A percentile compares a stretch with the other conserved stretches of the same genome.
phyloP scores from a whole-genome alignment of 2,329 filamentous ascomycete species.

The Chalara sp. region DNA sequence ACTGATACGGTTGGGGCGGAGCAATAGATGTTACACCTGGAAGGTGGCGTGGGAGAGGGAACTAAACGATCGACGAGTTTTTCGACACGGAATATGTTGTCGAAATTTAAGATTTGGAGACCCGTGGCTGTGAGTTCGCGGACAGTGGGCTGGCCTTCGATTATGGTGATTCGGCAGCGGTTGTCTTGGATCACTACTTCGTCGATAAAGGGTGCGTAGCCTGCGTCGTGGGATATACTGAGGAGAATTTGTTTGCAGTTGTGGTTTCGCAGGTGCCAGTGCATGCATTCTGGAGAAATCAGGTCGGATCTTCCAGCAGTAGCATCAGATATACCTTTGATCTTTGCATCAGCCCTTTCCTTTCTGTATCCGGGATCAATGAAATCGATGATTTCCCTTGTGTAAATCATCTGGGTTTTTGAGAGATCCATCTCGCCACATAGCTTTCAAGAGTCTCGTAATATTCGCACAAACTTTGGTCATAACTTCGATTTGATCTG shows the following conservation, averaged over 20 bases:
- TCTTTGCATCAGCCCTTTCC: conserved; percentile 52
- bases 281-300: conserved; percentile 30
- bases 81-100: conserved; percentile 46
- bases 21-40: too few relatives aligned
- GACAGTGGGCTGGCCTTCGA: conserved; percentile 47
- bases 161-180: conserved; percentile 41
- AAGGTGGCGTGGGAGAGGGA: too few relatives aligned
- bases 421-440: conserved; percentile 42
- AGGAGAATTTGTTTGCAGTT: conserved; percentile 57
- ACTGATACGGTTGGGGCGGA: too few relatives aligned
- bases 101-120: conserved; percentile 40
- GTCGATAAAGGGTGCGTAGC: conserved; percentile 53
- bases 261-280: conserved; percentile 51
- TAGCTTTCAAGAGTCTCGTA: conserved; percentile 39
- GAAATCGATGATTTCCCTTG: conserved; percentile 54
- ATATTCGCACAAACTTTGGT: conserved; percentile 52
- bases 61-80: conserved; percentile 38
- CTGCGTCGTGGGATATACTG: conserved; percentile 54
- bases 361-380: conserved; percentile 54
- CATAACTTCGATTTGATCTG: conserved; percentile 45
- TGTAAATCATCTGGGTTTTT: conserved; percentile 45
- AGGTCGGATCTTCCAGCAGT: too few relatives aligned
- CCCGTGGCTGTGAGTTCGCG: conserved; percentile 41
- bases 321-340: conserved; percentile 49
- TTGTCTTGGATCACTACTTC: conserved; percentile 41